Evolutionary conservation across 805 yeast species (phyloP), one percentile per base, ranked within the genome.

Genomic region (Metschnikowia lachancei): DNA sequence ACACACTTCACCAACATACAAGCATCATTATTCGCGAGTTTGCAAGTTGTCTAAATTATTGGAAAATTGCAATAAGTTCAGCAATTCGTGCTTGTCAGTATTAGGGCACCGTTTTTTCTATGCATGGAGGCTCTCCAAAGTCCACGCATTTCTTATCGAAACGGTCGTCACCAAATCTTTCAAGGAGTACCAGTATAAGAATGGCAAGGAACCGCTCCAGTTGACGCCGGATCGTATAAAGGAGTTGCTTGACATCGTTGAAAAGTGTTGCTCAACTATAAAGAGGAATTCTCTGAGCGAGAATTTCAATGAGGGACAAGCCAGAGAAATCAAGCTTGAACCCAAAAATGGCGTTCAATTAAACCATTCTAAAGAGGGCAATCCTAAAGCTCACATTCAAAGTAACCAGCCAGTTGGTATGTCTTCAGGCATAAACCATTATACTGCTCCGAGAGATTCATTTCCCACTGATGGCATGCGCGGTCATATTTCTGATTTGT

Each of bases 11-110:
- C 24, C 38, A 0, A 45, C 39, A 1, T 67, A 67, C 52, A 53
- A 54, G 17, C 39, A 53, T 6, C 54, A 52, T 20, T 65, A 55
- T 46, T 43, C 55, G 9, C 62, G 60, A 26, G 49, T 63, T 14
- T 52, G 61, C 49, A 55, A 55, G 39, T 47, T 57, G 75, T 14
- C 57, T 68, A 39, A 60, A 60, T 5, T 75, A 74, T 45, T 69
- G 73, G 41, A 35, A 16, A 36, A 39, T 17, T 30, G 45, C 19
- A 72, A 70, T 68, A 30, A 57, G 61, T 53, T 32, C 37, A 41
- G 42, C 36, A 39, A 38, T 16, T 38, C 51, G 10, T 51, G 56
- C 42, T 24, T 53, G 22, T 41, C 55, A 11, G 42, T 41, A n/a
- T 43, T 54, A 29, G 42, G 52, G 20, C 45, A 42, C 29, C 19